phyloP scores from a whole-genome alignment of 192 early-diverging fungal genomes.

The Phlyctochytrium arcticum region DNA sequence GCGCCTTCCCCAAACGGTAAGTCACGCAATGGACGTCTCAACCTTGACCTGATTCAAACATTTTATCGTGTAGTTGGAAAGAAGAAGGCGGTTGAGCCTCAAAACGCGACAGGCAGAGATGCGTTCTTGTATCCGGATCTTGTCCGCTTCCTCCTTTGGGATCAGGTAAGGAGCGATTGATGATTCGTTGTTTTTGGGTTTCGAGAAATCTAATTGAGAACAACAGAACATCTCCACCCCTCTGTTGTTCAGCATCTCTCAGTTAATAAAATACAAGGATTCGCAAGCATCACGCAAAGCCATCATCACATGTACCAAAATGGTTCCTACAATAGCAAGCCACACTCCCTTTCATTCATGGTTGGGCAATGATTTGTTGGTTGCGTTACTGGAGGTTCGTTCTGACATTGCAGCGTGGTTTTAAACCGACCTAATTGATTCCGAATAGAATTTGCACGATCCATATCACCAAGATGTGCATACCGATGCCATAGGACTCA shows the following conservation, averaged over 20 bases:
- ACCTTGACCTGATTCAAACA: background rate
- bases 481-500: constrained; percentile 23
- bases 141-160: constrained; percentile 21
- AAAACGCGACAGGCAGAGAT: background rate
- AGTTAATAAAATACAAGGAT: constrained; percentile 19
- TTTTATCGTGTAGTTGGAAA: background rate
- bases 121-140: constrained; percentile 19
- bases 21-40: background rate
- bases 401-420: background rate
- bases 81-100: background rate
- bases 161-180: too few species aligned
- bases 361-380: constrained; percentile 17
- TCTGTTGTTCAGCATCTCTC: constrained; percentile 1
- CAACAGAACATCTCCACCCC: constrained; percentile 5
- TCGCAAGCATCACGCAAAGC: background rate
- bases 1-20: constrained; percentile 8
- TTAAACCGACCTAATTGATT: background rate
- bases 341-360: constrained; percentile 12
- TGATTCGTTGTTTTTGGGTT: too few species aligned
- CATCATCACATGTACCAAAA: background rate
- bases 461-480: constrained; percentile 33
- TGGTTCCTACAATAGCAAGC: constrained; percentile 4
- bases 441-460: constrained; percentile 31
- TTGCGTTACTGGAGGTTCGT: constrained; percentile 17
- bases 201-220: too few species aligned